phyloP scores from a whole-genome alignment of 2,329 filamentous ascomycete species.

The Colletotrichum echinochloae region DNA sequence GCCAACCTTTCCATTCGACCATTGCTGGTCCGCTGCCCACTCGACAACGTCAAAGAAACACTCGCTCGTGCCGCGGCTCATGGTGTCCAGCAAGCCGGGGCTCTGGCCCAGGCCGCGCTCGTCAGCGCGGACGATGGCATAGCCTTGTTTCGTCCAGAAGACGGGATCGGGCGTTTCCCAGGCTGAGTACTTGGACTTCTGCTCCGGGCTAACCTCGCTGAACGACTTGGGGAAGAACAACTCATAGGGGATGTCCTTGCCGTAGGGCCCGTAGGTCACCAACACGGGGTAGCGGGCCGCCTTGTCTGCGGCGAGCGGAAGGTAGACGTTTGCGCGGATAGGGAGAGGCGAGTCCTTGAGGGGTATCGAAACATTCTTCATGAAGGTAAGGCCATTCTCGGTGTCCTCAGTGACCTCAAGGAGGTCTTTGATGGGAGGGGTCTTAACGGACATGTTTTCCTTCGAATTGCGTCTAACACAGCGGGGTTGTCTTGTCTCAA shows the following conservation, averaged over 20 bases:
- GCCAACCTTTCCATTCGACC: constrained; percentile 62
- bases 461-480: not conserved
- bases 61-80: constrained; percentile 61
- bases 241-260: constrained; percentile 77
- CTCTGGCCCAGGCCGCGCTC: constrained; percentile 62
- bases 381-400: constrained; percentile 48
- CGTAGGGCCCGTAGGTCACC: constrained; percentile 79
- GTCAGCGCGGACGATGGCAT: constrained; percentile 66
- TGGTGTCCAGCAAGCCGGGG: constrained; percentile 60
- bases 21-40: constrained; percentile 60
- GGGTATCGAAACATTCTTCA: constrained; percentile 51
- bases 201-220: constrained; percentile 64
- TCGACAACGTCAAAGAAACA: constrained; percentile 63
- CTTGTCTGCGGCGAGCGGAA: constrained; percentile 46
- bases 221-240: constrained; percentile 58
- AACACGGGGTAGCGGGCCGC: constrained; percentile 64
- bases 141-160: constrained; percentile 67
- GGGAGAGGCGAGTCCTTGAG: constrained; percentile 48
- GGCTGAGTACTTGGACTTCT: constrained; percentile 65
- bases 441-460: constrained; percentile 29
- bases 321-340: constrained; percentile 55
- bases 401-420: constrained; percentile 29
- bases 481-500: not conserved
- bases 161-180: constrained; percentile 71
- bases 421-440: constrained; percentile 35